Evolutionary conservation across 2,329 filamentous ascomycete species (phyloP), one percentile per base, ranked within the genome.

Genomic region (Colletotrichum phormii): DNA sequence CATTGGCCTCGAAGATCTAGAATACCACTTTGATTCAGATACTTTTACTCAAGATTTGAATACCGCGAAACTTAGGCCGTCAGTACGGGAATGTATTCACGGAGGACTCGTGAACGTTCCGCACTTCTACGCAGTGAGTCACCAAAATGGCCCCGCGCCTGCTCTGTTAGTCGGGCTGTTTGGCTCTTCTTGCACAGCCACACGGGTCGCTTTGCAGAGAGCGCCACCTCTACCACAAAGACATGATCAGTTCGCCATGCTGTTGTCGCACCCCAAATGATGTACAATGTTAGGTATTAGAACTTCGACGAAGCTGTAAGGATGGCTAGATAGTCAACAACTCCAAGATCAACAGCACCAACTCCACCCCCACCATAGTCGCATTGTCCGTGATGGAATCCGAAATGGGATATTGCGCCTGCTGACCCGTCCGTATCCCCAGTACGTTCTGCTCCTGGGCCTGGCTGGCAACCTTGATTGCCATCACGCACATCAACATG

Each of bases 141-240:
- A 72, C 70, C 65, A n/a, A 61, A 15, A 35, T 15, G 49, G 70
- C 70, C 70, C 70, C 65, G 65, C 70, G 69, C 58, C 37, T 53
- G 24, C 58, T 29, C 26, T 29, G 26, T 29, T 29, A 29, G 26
- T 31, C n/a, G n/a, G n/a, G n/a, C 46, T 60, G 42, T 22, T 53
- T 42, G 26, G 42, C 42, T 49, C 42, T 7, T 49, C 42, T 7
- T 12, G 18, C 42, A 49, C 42, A 49, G 42, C 42, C 42, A n/a
- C 42, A 49, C 13, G 8, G 42, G 42, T n/a, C 42, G 18, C 18
- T 9, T 49, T n/a, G 42, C 42, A 49, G 18, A 49, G 42, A 18
- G 42, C 42, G 42, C 42, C 42, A 49, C 15, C 15, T 42, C 37
- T 42, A 49, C 42, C 42, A 22, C 42, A 22, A 22, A 49, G 18